Evolutionary conservation across 1,139 yeast species (phyloP), one percentile per base, ranked within the genome.

Genomic region (Lizanozyma gosingica): DNA sequence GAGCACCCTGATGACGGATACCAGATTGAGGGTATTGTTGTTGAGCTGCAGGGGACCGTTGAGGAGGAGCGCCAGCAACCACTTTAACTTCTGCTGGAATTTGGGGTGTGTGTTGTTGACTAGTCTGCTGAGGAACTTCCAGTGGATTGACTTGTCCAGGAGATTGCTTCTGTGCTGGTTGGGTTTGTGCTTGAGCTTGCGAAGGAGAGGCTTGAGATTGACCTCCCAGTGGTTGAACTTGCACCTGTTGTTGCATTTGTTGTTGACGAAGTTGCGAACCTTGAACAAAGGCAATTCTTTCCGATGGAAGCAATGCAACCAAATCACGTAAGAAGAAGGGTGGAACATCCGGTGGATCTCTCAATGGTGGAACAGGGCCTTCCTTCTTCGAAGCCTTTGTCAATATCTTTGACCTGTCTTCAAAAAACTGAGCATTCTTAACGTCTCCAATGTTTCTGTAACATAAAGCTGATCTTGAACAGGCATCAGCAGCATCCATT

Each of bases 401-500:
- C 40, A 73, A 56, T 4, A 61, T 55, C 33, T 61, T 64, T 0
- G 76, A 67, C 41, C 79, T 56, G 40, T 64, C 64, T 42, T 69
- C 76, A 38, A 71, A 65, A 41, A 58, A 63, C 3, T 54, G 48
- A 9, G 75, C 71, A 35, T 63, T 57, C 40, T 67, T 63, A 6
- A 52, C 35, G 45, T 73, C 77, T n/a, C 76, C 76, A 39, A 73
- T 69, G 2, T 67, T 59, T 44, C 65, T 63, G 51, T 67, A 76
- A 48, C 79, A 74, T 14, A 63, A 56, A 0, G 78, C 71, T 2
- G 81, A 73, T 37, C 82, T 58, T 17, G 59, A 49, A 47, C 80
- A 75, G 3, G 83, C 82, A 51, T 76, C 82, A 1, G 78, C 68
- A 1, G 83, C 81, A 53, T 78, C 83, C 49, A 63, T 61, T 18